Base-by-base conservation (phyloP, 2,329 filamentous ascomycete genomes). In the Beauveria asiatica region DNA sequence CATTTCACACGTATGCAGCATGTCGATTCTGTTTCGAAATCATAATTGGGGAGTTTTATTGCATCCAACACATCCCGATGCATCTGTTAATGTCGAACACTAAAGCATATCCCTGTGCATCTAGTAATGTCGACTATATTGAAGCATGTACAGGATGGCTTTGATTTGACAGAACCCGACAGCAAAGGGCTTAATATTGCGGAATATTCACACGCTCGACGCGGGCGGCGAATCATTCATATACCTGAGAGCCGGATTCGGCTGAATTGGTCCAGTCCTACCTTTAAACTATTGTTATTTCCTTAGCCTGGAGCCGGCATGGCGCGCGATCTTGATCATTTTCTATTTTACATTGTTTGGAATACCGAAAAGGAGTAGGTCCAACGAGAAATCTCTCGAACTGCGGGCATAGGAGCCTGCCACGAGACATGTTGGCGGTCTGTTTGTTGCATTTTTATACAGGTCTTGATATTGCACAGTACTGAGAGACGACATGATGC, bases 161-260 rank as follows among this genome's bases (percentile, higher is more conserved):
- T 27, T 51, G 5, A 17, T 49, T 49, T 42, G 30, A 60, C 42
- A 33, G 50, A 46, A 60, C 50, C 57, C 57, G n/a, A 54, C 42
- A 41, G 57, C 57, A 55, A 60, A 33, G 57, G 57, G 57, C 23
- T 42, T 60, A 60, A 54, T 60, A 48, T 60, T 55, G 57, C 44
- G 21, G 21, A 30, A 5, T 23, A 51, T 23, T 46, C 16, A 30
- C 13, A 19, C 25, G n/a, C 41, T 33, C 21, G 39, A 16, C n/a
- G 53, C 11, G 51, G 37, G n/a, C 21, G 37, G 51, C 51, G 42
- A 46, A 23, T 33, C 41, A 23, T 56, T 55, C 23, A 45, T 46
- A 56, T 46, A 56, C 41, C 21, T 27, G 19, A 21, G 51, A 21
- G 16, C 17, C 23, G 13, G 49, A 23, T 53, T 25, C 13, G 33